A percentile compares a stretch with the other conserved stretches of the same genome.
Conservation (phyloP, 2,329 filamentous ascomycete species). For the Neonectria faginata region DNA sequence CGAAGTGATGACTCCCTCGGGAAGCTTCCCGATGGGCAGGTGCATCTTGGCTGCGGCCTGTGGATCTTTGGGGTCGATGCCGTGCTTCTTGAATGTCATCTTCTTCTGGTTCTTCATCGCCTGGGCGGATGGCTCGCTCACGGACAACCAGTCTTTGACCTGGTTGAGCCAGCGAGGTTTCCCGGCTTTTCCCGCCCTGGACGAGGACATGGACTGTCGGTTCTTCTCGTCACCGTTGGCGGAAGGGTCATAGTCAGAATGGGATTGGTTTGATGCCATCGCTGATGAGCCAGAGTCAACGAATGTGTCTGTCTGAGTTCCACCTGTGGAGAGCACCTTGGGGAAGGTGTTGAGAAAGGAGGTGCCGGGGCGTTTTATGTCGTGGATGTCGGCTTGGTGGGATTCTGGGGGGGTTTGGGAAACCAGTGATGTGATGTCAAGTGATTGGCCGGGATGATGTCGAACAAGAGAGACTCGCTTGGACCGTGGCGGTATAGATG, state of each 20-base stretch:
- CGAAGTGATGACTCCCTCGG: slow-evolving; percentile 59
- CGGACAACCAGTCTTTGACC: slow-evolving; percentile 61
- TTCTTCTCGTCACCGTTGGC: slow-evolving; percentile 37
- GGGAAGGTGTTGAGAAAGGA: background rate
- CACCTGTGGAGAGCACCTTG: slow-evolving; percentile 27
- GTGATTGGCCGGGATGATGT: slow-evolving; percentile 3
- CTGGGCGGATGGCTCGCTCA: slow-evolving; percentile 62
- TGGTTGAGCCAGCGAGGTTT: slow-evolving; percentile 55
- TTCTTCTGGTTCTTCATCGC: slow-evolving; percentile 61
- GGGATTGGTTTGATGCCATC: slow-evolving; percentile 33
- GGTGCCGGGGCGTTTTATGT: background rate
- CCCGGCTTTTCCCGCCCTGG: slow-evolving; percentile 40
- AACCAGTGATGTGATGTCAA: slow-evolving; percentile 1
- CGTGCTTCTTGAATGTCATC: slow-evolving; percentile 57
- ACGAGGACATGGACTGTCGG: slow-evolving; percentile 27
- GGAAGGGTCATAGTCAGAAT: slow-evolving; percentile 42
- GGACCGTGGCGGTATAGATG: background rate
- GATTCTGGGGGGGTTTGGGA: background rate
- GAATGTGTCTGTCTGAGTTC: slow-evolving; percentile 22
- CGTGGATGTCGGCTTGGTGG: background rate
- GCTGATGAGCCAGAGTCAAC: slow-evolving; percentile 26
- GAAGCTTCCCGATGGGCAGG: slow-evolving; percentile 58
- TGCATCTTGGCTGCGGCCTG: slow-evolving; percentile 60
- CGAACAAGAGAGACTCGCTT: slow-evolving; percentile 10
- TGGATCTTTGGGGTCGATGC: slow-evolving; percentile 58